Conservation (phyloP, 306 rosid species). For the Lathyrus oleraceus region DNA sequence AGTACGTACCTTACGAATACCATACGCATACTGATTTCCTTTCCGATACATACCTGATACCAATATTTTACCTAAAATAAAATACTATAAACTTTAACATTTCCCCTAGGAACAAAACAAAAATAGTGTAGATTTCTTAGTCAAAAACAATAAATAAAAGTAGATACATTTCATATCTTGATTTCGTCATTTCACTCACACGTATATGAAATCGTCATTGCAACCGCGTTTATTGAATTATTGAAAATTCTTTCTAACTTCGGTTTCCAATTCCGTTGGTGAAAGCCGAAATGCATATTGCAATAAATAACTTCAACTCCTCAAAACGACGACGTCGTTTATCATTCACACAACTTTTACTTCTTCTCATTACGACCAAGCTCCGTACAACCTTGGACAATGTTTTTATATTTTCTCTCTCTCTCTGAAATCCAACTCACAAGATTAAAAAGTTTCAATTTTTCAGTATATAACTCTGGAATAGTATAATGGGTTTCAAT, state of each 20-base stretch:
- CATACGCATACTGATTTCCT: too few relatives aligned
- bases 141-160: too few relatives aligned
- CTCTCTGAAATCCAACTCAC: constrained; percentile 6
- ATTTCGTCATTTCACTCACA: not conserved
- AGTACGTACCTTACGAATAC: too few relatives aligned
- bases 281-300: too few relatives aligned
- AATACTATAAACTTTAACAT: too few relatives aligned
- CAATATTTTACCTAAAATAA: too few relatives aligned
- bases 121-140: too few relatives aligned
- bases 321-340: not conserved
- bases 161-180: not conserved
- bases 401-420: not conserved
- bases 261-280: too few relatives aligned
- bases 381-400: constrained; percentile 40
- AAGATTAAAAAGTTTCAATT: constrained; percentile 30
- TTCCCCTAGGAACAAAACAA: too few relatives aligned
- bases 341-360: not conserved
- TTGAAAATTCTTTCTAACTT: not conserved
- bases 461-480: constrained; percentile 29
- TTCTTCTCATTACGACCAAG: not conserved
- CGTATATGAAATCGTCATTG: not conserved
- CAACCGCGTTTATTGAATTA: not conserved
- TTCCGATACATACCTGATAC: too few relatives aligned
- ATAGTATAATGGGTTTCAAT: constrained; percentile 34
- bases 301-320: too few relatives aligned